Evolutionary conservation across 2,329 filamentous ascomycete genomes (phyloP), one percentile per base, ranked within the genome.

Genomic region (Xenoacremonium recifei): DNA sequence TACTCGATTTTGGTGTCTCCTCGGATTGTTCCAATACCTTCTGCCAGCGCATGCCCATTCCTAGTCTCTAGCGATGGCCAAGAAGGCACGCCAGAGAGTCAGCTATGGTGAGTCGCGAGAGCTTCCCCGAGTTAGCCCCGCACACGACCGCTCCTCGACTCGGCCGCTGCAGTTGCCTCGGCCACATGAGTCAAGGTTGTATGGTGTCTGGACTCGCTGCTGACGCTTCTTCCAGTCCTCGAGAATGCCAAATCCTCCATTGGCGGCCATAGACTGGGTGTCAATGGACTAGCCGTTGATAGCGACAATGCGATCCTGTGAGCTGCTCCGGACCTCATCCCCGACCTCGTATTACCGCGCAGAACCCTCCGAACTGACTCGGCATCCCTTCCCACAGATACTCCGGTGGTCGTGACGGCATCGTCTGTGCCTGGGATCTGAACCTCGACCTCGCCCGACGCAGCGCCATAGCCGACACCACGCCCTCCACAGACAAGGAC

Each of bases 391-490:
- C 18, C 6, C 31, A 7, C 48, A 96, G 91, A 58, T 99, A 97
- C 70, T 96, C 93, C 34, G 93, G 89, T 53, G 93, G 93, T 46
- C 85, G 93, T 62, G 93, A 99, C 68, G 93, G 93, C 56, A 87
- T 93, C 37, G 85, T 99, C 54, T 99, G 93, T 70, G 89, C 92
- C 47, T 99, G 93, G 93, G 85, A 97, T 66, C 73, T 96, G 39
- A 80, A 89, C 58, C 80, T 88, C 59, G 78, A 89, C 62, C 73
- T 87, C 49, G 70, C 70, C 36, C 53, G 52, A 41, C 50, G 46
- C 41, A 51, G 52, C 45, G 52, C 58, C 38, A 44, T 51, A 40
- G 43, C 54, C 48, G 43, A 59, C 50, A 48, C 63, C 59, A 42
- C 50, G 43, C 49, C 64, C 37, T 50, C 61, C 38, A 57, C 53